Evolutionary conservation across 176 grass and related monocot species (phyloP).

Genomic region (Thinopyrum elongatum): DNA sequence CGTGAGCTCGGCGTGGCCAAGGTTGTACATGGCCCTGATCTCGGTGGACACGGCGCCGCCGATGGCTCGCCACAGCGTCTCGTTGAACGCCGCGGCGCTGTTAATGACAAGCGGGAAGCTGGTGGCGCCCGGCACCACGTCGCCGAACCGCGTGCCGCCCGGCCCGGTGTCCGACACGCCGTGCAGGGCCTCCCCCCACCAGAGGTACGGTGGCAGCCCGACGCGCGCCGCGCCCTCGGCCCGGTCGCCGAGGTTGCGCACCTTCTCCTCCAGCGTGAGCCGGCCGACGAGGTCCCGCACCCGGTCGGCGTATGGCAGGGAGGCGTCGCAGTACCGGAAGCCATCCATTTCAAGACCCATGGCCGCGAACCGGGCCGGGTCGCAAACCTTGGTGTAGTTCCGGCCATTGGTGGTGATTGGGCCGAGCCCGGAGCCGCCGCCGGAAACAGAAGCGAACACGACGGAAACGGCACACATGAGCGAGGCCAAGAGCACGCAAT

Average conservation of each 20-base stretch:
- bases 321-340: constrained; percentile 49
- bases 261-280: constrained; percentile 54
- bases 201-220: constrained; percentile 36
- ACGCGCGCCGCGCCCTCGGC: constrained; percentile 28
- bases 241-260: constrained; percentile 42
- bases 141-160: constrained; percentile 45
- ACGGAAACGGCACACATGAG: constrained; percentile 32
- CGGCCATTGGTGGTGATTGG: constrained; percentile 54
- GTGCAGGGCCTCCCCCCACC: constrained; percentile 78
- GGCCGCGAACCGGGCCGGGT: constrained; percentile 35
- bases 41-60: constrained; percentile 43
- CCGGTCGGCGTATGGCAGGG: constrained; percentile 38
- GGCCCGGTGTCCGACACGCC: constrained; percentile 46
- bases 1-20: constrained; percentile 59
- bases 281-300: constrained; percentile 43
- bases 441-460: background rate
- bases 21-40: constrained; percentile 72
- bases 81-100: constrained; percentile 49
- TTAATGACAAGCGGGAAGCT: constrained; percentile 59
- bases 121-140: constrained; percentile 53
- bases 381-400: constrained; percentile 65
- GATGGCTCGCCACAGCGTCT: constrained; percentile 51
- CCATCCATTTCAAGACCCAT: constrained; percentile 27
- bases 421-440: constrained; percentile 22
- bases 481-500: constrained; percentile 2